Evolutionary conservation across 345 rosid species (phyloP), one percentile per base, ranked within the genome.

Genomic region (Sisymbrium irio): DNA sequence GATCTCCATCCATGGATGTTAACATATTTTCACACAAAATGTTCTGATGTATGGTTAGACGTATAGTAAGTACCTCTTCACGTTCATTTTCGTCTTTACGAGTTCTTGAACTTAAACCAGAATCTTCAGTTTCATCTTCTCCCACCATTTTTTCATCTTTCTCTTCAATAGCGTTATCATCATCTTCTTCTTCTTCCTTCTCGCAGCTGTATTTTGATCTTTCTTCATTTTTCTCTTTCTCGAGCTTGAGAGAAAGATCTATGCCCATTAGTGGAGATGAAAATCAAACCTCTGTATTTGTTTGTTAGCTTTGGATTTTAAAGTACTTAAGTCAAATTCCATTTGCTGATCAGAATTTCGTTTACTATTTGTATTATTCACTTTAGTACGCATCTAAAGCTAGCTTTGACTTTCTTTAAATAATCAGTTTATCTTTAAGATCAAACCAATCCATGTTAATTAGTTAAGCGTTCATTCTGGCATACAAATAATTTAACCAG

Each of bases 301-400:
- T 50, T 30, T 49, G 39, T 42, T 44, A 40, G 40, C 15, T 62
- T 77, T 65, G 67, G 68, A 50, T 5, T 62, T 58, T 65, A 49
- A 58, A 32, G 32, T 40, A 32, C 62, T 15, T 71, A 77, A 77
- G 72, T 77, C 80, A 77, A 77, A 76, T 63, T 58, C 39, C 65
- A 62, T 56, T 56, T 70, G 39, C 41, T 47, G 61, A 64, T 77
- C 76, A 71, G 67, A 71, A 46, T 20, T 58, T 14, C 55, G 77
- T 71, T 71, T 71, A 77, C 72, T 71, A 71, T 77, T 65, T 77
- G 80, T 71, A 77, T 77, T 58, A 71, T 77, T 57, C 62, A 77
- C 72, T 65, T 42, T 50, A 50, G 57, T 59, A 77, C 77, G 80
- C 80, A 71, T 71, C 80, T 77, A 49, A 71, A 65, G 67, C 72